Evolutionary conservation across 2,329 filamentous ascomycete species (phyloP), one percentile per base, ranked within the genome.

Genomic region (Aspergillus tamarii): DNA sequence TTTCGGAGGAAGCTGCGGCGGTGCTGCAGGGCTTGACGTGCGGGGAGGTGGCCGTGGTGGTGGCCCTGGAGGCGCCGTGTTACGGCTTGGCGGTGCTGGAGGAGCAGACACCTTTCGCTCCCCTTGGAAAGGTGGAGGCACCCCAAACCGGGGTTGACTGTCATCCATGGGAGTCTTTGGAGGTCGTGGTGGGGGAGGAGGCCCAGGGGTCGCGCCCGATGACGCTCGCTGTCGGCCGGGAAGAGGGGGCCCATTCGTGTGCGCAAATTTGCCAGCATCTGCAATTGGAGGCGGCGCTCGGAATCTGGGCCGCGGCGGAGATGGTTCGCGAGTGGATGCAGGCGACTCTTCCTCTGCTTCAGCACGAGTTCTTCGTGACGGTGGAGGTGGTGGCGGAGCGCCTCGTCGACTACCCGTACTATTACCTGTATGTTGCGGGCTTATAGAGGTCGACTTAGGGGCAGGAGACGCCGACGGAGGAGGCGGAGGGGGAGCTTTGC

Each of bases 231-330:
- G 76, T 72, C 84, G 77, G 73, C 82, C 70, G 77, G 85, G 74
- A 61, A 78, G 79, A 23, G 82, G 69, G 63, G 79, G 83, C 28
- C 77, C 78, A 62, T 83, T 81, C 34, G 82, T 77, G 66, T 89
- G 84, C 4, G 91, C 93, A 74, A 88, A 95, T 78, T 92, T 96
- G 43, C 95, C 95, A 63, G 95, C 95, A 77, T 97, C 94, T 61
- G 92, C 88, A 64, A 98, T 80, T 2, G 94, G 92, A 39, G 95
- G 95, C 53, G 95, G 95, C 10, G 92, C 94, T 68, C 89, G 86
- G 81, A 96, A 98, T 70, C 85, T 86, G 10, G 88, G 87, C 58
- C 89, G 86, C 26, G 89, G 87, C 14, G 92, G 91, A 16, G 89
- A 88, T 16, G 90, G 87, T 64, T 92, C 90, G 73, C 89, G 85